These are phyloP conservation scores for Penicillium daleae DNA, from an alignment of 495 filamentous ascomycete genomes.

Conservation along the genomic window DNA sequence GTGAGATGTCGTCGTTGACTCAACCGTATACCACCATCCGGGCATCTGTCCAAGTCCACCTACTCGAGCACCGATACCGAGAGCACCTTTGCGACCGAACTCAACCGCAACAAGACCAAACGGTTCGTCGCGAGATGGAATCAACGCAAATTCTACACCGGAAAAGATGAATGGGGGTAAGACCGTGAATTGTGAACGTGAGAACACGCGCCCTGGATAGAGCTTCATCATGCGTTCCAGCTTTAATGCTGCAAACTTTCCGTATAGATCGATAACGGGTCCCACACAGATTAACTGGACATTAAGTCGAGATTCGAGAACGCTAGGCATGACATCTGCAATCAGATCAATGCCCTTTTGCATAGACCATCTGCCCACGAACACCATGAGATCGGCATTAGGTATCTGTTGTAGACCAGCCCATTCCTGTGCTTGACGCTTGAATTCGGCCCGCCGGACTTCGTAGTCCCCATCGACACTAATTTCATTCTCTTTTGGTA, in stretches of 20 bases:
- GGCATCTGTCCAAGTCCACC: constrained; percentile 78
- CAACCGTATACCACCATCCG: constrained; percentile 73
- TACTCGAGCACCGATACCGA: constrained; percentile 71
- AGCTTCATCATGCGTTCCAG: constrained; percentile 71
- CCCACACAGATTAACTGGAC: constrained; percentile 74
- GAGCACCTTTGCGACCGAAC: constrained; percentile 76
- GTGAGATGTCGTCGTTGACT: constrained; percentile 71
- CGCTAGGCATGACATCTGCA: constrained; percentile 72
- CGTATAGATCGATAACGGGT: constrained; percentile 78
- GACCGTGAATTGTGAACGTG: constrained; percentile 75
- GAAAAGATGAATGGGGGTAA: constrained; percentile 77
- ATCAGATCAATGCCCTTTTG: constrained; percentile 82
- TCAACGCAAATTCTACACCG: constrained; percentile 78
- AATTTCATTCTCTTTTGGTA: constrained; percentile 55
- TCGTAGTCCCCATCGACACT: constrained; percentile 63
- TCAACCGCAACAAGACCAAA: constrained; percentile 84
- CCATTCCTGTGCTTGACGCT: constrained; percentile 77
- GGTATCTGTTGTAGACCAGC: constrained; percentile 68
- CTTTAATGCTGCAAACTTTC: constrained; percentile 77
- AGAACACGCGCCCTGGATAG: constrained; percentile 77
- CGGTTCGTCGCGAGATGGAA: constrained; percentile 78
- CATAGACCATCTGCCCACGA: constrained; percentile 79
- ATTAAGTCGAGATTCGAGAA: constrained; percentile 68
- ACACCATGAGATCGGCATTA: constrained; percentile 73
- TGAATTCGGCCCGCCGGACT: constrained; percentile 56